Percentiles rank a stretch among this genome's conserved stretches.
Conservation (phyloP, 2,329 filamentous ascomycete genomes). For the Trichoderma gracile region DNA sequence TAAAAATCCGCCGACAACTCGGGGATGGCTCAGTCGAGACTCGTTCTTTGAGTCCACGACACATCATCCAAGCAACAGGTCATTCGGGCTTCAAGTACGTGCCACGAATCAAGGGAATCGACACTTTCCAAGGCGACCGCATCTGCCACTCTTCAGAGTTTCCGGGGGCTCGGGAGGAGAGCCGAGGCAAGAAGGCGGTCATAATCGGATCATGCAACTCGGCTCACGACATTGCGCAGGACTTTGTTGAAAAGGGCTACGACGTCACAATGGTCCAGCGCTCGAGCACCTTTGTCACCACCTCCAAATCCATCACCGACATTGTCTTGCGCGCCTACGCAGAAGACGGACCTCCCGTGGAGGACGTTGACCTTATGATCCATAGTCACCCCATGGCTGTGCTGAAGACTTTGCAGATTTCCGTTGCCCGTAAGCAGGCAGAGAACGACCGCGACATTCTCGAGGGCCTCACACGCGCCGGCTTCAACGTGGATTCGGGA, state of each 20-base stretch:
- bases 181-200: constrained; percentile 59
- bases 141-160: constrained; percentile 65
- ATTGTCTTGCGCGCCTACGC: constrained; percentile 54
- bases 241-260: constrained; percentile 66
- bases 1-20: constrained; percentile 53
- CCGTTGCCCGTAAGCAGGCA: constrained; percentile 38
- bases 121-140: constrained; percentile 58
- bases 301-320: constrained; percentile 53
- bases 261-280: constrained; percentile 70
- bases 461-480: constrained; percentile 52
- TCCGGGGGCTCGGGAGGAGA: constrained; percentile 49
- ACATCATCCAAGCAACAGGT: constrained; percentile 67
- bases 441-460: constrained; percentile 44
- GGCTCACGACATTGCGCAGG: constrained; percentile 68
- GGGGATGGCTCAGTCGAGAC: constrained; percentile 50
- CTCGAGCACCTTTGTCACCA: constrained; percentile 64
- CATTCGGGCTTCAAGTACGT: constrained; percentile 66
- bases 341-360: constrained; percentile 57
- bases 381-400: constrained; percentile 61
- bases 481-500: constrained; percentile 62
- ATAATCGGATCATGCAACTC: constrained; percentile 70
- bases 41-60: constrained; percentile 59
- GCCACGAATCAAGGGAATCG: constrained; percentile 58
- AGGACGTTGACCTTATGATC: constrained; percentile 65
- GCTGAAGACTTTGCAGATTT: constrained; percentile 59